Evolutionary conservation across 371 early-diverging fungal species (phyloP), one percentile per base, ranked within the genome.

Genomic region (Mucor irregularis): DNA sequence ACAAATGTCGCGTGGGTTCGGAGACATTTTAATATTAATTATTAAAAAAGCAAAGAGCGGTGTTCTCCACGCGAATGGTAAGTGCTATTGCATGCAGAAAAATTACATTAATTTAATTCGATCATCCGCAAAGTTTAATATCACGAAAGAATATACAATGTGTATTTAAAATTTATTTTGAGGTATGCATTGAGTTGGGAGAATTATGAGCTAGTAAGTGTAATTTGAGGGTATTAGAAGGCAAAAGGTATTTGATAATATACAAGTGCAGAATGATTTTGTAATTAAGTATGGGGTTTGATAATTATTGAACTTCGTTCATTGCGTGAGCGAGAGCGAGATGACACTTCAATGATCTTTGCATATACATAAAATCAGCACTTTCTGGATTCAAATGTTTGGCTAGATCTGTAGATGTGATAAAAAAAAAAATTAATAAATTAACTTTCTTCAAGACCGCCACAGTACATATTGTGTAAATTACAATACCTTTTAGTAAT

Each of bases 401-500:
- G 21, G 44, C 31, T 10, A 70, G 40, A 22, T 70, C 71, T 69
- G 53, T 33, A 48, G n/a, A 26, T 11, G 21, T 25, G 24, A 13
- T n/a, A 42, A 7, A 21, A 42, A 21, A 24, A 42, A 42, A 22
- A 3, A 13, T 24, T 19, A 39, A 17, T 34, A 14, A 14, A 14
- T 11, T 10, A 11, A 11, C 5, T 14, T 7, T 21, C 1, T 31
- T 48, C 22, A n/a, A n/a, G n/a, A n/a, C n/a, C n/a, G n/a, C n/a
- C n/a, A n/a, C n/a, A n/a, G n/a, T n/a, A n/a, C n/a, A n/a, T n/a
- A n/a, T n/a, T 47, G 31, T 30, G 35, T 33, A 31, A 31, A 22
- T 30, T 37, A 9, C 9, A 14, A 25, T 44, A 69, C 72, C 71
- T 66, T 67, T 66, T 13, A 74, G 56, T 13, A 74, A 46, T 11